These are phyloP conservation scores for Bryoerythrophyllum caledonicum DNA, from an alignment of 225 moss, liverwort and hornwort genomes.

Conservation along the genomic window DNA sequence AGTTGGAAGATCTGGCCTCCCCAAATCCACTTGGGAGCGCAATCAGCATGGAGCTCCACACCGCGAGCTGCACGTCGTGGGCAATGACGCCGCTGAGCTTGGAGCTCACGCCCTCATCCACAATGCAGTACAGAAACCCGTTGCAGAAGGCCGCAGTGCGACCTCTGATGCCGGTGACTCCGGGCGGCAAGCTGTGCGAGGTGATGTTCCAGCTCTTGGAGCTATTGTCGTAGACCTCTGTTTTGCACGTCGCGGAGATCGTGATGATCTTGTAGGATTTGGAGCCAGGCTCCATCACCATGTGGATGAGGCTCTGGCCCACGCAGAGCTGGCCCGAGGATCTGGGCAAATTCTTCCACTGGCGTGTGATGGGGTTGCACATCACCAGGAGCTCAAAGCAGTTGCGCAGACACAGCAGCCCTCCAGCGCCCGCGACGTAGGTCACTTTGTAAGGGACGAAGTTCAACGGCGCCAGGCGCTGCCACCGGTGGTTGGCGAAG, in stretches of 20 bases:
- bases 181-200: slow-evolving; percentile 23
- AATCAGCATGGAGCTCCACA: slow-evolving; percentile 56
- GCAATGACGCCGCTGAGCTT: slow-evolving; percentile 54
- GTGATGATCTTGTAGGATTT: slow-evolving; percentile 42
- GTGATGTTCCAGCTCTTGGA: slow-evolving; percentile 26
- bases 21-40: slow-evolving; percentile 41
- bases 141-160: slow-evolving; percentile 41
- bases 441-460: slow-evolving; percentile 55
- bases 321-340: slow-evolving; percentile 30
- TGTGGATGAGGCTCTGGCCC: slow-evolving; percentile 48
- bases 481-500: slow-evolving; percentile 37
- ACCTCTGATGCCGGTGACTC: slow-evolving; percentile 40
- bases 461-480: slow-evolving; percentile 34
- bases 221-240: slow-evolving; percentile 36
- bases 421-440: slow-evolving; percentile 31
- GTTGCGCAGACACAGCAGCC: slow-evolving; percentile 39
- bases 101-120: slow-evolving; percentile 46
- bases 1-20: slow-evolving; percentile 43
- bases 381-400: slow-evolving; percentile 53
- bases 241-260: slow-evolving; percentile 27
- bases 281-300: slow-evolving; percentile 28
- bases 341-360: slow-evolving; percentile 47
- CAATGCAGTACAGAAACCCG: slow-evolving; percentile 48
- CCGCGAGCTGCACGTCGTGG: slow-evolving; percentile 42
- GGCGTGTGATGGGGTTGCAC: slow-evolving; percentile 50